Evolutionary conservation across 768 basidiomycete species (phyloP).

Genomic region (Scleroderma citrinum): DNA sequence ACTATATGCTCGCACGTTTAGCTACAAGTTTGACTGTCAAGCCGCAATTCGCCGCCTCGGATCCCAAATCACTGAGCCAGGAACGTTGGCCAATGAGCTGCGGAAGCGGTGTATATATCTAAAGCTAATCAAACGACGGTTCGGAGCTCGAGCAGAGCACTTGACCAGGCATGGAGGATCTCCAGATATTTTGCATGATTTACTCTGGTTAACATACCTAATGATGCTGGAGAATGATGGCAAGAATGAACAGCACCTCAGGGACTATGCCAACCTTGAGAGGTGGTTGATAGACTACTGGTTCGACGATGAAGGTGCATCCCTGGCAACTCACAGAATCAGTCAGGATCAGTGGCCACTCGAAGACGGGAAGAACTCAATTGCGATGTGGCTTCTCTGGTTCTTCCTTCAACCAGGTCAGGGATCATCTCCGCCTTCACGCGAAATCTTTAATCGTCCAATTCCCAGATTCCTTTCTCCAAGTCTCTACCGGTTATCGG

Average conservation of each 20-base stretch:
- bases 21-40: slow-evolving; percentile 56
- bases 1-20: slow-evolving; percentile 69
- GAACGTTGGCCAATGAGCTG: slow-evolving; percentile 55
- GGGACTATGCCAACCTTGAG: slow-evolving; percentile 59
- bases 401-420: slow-evolving; percentile 57
- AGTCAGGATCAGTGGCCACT: slow-evolving; percentile 50
- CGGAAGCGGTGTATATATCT: slow-evolving; percentile 53
- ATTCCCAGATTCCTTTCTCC: slow-evolving; percentile 42
- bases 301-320: slow-evolving; percentile 56
- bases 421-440: slow-evolving; percentile 17
- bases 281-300: slow-evolving; percentile 62
- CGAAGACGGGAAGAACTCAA: slow-evolving; percentile 43
- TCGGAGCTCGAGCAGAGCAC: slow-evolving; percentile 11
- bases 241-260: slow-evolving; percentile 63
- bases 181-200: slow-evolving; percentile 22
- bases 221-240: slow-evolving; percentile 82
- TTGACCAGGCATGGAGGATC: slow-evolving; percentile 20
- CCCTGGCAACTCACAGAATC: slow-evolving; percentile 39
- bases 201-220: slow-evolving; percentile 63
- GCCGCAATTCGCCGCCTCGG: slow-evolving; percentile 48
- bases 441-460: neutral
- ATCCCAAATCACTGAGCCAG: slow-evolving; percentile 32
- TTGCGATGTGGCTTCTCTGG: slow-evolving; percentile 82
- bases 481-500: slow-evolving; percentile 35
- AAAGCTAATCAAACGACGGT: slow-evolving; percentile 46